Evolutionary conservation across 495 filamentous ascomycete genomes (phyloP), one percentile per base, ranked within the genome.

Genomic region (Aspergillus cavernicola): DNA sequence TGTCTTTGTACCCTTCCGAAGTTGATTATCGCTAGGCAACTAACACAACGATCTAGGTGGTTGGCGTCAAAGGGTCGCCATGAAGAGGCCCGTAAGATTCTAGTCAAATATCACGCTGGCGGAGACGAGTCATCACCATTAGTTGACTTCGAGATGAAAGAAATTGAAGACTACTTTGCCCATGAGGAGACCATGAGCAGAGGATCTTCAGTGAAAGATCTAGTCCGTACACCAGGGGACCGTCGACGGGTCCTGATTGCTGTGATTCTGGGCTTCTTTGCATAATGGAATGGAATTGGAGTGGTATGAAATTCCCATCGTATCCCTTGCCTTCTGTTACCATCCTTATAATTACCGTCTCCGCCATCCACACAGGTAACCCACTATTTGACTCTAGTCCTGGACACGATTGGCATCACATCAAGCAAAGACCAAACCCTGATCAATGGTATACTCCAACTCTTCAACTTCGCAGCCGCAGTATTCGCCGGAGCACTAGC

Each of bases 201-300:
- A 10, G 0, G 23, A 26, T 18, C 31, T 13, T 23, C 20, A 9
- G 39, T 18, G 19, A 3, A 3, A 3, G 33, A 24, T 4, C 81
- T 87, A 66, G 72, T 86, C 69, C 66, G 66, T 41, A 86, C 85
- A 40, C 80, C 76, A 58, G 85, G 86, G 55, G 89, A 89, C 69
- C 76, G 83, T 10, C 81, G 84, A 58, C 76, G 85, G 11, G 63
- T 85, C 2, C 57, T 66, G 4, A 40, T 40, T 22, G 37, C 37
- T 2, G 62, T 66, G 13, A 56, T 33, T 40, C 23, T 59, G 11
- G 50, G 8, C 24, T 10, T 15, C 79, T 75, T 15, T 81, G 82
- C 66, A 82, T 75, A 73, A 76, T 50, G 84, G 84, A 36, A 84
- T 84, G n/a, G n/a, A n/a, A n/a, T n/a, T n/a, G n/a, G n/a, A n/a